Percentiles rank a stretch among this genome's conserved stretches.
Conservation (phyloP, 371 early-diverging fungal species). For the Saksenaea oblongispora region DNA sequence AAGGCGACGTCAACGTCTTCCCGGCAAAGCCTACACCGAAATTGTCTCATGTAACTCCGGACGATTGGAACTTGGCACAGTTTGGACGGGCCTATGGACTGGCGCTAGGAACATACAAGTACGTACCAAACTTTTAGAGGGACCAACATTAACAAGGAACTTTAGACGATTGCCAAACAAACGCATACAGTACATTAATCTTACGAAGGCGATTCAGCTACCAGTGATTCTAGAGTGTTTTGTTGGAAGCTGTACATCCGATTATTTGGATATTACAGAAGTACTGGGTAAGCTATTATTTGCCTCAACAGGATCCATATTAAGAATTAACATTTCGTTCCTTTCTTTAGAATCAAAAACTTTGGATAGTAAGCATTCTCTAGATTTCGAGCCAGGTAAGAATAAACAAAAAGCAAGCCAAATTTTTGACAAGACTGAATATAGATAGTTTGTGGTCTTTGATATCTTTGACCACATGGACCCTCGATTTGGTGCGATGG, state of each 20-base stretch:
- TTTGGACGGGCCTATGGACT: conserved; percentile 36
- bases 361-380: conserved; percentile 3
- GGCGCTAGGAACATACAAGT: conserved; percentile 27
- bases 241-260: conserved; percentile 34
- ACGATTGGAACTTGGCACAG: conserved; percentile 30
- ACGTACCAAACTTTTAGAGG: not conserved
- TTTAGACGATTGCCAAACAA: conserved; percentile 22
- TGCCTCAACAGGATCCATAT: not conserved
- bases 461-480: conserved; percentile 37
- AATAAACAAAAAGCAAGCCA: not conserved
- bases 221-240: conserved; percentile 46
- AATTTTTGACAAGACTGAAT: not conserved
- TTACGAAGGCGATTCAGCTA: conserved; percentile 39
- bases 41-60: not conserved
- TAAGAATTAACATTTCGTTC: not conserved
- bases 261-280: conserved; percentile 14
- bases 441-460: conserved; percentile 44
- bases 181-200: conserved; percentile 29
- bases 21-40: not conserved
- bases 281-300: conserved; percentile 18
- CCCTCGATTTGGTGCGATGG: conserved; percentile 36
- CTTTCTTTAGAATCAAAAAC: not conserved
- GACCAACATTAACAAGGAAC: not conserved
- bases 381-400: conserved; percentile 30
- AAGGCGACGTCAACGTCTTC: not conserved